These are phyloP conservation scores for Emericellopsis terricola DNA, from an alignment of 495 filamentous ascomycete species.

Conservation along the genomic window DNA sequence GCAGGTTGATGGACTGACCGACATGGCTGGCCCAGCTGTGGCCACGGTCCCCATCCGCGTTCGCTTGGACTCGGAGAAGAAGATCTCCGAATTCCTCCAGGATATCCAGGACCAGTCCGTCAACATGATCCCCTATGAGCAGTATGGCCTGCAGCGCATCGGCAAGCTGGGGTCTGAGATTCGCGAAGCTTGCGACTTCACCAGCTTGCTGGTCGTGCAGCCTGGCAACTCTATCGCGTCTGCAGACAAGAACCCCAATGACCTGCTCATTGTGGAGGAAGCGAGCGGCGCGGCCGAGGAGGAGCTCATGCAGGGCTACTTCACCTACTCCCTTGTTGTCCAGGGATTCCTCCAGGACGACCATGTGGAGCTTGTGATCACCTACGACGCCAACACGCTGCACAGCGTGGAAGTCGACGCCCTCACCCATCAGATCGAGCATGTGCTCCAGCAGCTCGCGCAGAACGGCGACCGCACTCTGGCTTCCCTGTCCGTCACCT, in stretches of 20 bases:
- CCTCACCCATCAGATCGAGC: constrained; percentile 8
- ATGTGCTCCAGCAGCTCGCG: constrained; percentile 3
- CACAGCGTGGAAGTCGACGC: constrained; percentile 4
- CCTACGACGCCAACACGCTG: constrained; percentile 6
- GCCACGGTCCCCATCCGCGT: constrained; percentile 38
- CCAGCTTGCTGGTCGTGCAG: not conserved
- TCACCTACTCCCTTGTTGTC: constrained; percentile 9
- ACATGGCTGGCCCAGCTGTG: constrained; percentile 34
- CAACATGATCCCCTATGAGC: constrained; percentile 24
- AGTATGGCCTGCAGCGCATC: constrained; percentile 26
- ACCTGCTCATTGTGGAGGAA: constrained; percentile 4
- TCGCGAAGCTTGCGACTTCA: constrained; percentile 2
- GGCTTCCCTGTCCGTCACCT: not conserved
- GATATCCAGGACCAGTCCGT: constrained; percentile 16
- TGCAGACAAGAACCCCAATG: not conserved
- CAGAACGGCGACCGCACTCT: not conserved
- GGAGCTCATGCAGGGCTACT: constrained; percentile 1
- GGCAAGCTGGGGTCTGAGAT: not conserved
- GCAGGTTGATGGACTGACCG: constrained; percentile 25
- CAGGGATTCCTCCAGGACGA: constrained; percentile 4
- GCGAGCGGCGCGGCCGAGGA: no score
- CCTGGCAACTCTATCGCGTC: not conserved
- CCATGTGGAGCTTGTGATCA: constrained; percentile 4
- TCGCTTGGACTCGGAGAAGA: constrained; percentile 2
- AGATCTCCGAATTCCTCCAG: constrained; percentile 5